A percentile compares a stretch with the other conserved stretches of the same genome.
These are phyloP conservation scores for Astrocystis sublimbata DNA, from an alignment of 495 filamentous ascomycete genomes.

Conservation along the genomic window DNA sequence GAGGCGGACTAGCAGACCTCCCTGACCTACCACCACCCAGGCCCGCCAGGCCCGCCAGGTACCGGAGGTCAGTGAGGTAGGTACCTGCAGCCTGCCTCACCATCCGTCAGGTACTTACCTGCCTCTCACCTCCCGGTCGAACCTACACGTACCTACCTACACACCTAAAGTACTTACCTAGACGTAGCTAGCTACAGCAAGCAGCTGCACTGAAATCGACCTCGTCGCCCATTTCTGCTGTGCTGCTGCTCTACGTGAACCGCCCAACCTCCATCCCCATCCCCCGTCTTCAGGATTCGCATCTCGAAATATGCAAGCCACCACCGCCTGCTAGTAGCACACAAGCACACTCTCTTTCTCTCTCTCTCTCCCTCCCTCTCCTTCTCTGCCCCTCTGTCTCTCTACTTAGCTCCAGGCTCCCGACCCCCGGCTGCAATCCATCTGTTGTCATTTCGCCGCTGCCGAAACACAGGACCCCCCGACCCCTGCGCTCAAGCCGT, in stretches of 20 bases:
- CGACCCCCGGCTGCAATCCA: conserved; percentile 1
- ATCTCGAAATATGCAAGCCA: conserved; percentile 15
- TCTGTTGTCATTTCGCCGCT: conserved; percentile 3
- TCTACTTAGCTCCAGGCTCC: neutral
- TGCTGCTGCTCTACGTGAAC: neutral
- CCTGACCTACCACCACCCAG: neutral
- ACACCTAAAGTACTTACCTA: neutral
- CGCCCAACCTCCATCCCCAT: conserved; percentile 16
- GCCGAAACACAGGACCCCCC: conserved; percentile 5
- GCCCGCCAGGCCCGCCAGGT: neutral
- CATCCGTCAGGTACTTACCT: neutral
- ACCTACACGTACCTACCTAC: neutral
- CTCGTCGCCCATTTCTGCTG: conserved; percentile 2
- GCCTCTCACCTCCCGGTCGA: neutral
- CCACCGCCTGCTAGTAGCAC: conserved; percentile 7
- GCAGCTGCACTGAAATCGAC: too few relatives aligned
- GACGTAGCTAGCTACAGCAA: neutral
- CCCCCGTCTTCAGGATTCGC: neutral
- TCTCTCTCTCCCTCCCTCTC: too few relatives aligned
- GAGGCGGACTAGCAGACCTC: too few relatives aligned
- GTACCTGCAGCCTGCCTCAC: neutral
- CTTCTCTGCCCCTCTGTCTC: too few relatives aligned
- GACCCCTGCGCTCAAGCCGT: conserved; percentile 17
- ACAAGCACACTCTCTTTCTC: too few relatives aligned
- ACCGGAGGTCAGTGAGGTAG: too few relatives aligned